Conservation (phyloP, 1,284 basidiomycete genomes). For the Tilletia caries region DNA sequence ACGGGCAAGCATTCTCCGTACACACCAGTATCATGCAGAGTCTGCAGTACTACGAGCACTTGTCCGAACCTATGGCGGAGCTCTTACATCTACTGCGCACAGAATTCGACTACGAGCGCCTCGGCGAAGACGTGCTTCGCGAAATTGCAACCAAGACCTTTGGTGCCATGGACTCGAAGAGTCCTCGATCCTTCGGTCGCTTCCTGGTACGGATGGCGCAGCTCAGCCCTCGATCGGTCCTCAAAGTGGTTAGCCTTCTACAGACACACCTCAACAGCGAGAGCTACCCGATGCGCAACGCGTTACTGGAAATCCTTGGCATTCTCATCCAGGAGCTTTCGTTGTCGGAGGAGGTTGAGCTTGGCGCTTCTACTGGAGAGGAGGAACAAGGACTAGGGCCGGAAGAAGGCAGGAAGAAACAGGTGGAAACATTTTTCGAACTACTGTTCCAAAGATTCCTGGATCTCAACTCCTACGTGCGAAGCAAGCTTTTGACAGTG, state of each 20-base stretch:
- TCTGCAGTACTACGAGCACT: slow-evolving; percentile 89
- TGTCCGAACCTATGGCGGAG: slow-evolving; percentile 90
- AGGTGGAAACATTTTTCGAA: slow-evolving; percentile 78
- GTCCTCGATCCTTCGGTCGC: slow-evolving; percentile 76
- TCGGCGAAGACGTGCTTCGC: slow-evolving; percentile 83
- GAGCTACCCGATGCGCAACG: slow-evolving; percentile 85
- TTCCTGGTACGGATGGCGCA: slow-evolving; percentile 83
- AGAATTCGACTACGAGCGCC: slow-evolving; percentile 82
- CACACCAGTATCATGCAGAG: slow-evolving; percentile 88
- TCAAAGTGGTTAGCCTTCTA: slow-evolving; percentile 84
- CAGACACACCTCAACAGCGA: slow-evolving; percentile 86
- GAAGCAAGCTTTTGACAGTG: slow-evolving; percentile 77
- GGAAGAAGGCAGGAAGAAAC: slow-evolving; percentile 67
- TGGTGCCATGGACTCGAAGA: slow-evolving; percentile 77
- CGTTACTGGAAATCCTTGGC: slow-evolving; percentile 52
- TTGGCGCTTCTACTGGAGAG: slow-evolving; percentile 20
- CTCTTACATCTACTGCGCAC: slow-evolving; percentile 74
- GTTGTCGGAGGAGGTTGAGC: slow-evolving; percentile 33
- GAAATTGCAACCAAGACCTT: slow-evolving; percentile 78
- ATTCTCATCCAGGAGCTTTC: slow-evolving; percentile 55
- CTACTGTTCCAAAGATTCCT: slow-evolving; percentile 80
- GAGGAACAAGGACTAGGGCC: slow-evolving; percentile 30
- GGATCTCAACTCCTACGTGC: slow-evolving; percentile 86
- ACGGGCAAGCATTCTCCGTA: slow-evolving; percentile 66
- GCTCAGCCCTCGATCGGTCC: slow-evolving; percentile 74